Base-by-base conservation (phyloP, 768 basidiomycete species). In the Albatrellus ellisii region DNA sequence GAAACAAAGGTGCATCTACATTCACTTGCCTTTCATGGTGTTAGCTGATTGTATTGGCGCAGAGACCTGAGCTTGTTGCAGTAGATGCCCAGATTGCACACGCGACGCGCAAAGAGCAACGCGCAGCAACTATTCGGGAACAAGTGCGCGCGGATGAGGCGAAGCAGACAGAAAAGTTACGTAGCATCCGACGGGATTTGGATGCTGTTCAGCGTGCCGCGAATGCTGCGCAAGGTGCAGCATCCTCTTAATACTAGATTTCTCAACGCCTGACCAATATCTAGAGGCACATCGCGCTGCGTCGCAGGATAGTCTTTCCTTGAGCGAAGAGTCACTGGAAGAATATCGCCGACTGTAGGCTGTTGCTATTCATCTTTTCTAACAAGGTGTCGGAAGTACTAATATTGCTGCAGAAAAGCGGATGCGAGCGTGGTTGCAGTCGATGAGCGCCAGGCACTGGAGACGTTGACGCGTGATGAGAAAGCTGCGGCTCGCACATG, bases 1-100 rank as follows among this genome's bases (percentile, higher is more conserved):
- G 94, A 97, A 45, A 75, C 69, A 12, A 88, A 86, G 66, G 91
- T 82, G 27, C 28, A 68, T 52, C 17, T 24, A 82, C 20, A 28
- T 66, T 52, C 18, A n/a, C 15, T 18, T 3, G n/a, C 31, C 5
- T 22, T 29, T 22, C 18, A 17, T 26, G n/a, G 20, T 11, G 14
- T 4, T 43, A 32, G 2, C 25, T 31, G 11, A 24, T 20, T 31
- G 6, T 10, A n/a, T 36, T 15, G n/a, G n/a, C n/a, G 25, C 47
- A 94, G 90, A 75, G 75, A 62, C 92, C 95, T 2, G 83, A 85
- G 36, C 68, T 98, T 2, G 77, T 89, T 21, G 71, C 80, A 0
- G 66, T 83, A 21, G 87, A 94, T 43, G 83, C 87, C 4, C 88
- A 92, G 55, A 89, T 97, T 43, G 72, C 77, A 8, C 94, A 98